Evolutionary conservation across 495 filamentous ascomycete species (phyloP).

Genomic region (Penicillium subrubescens): DNA sequence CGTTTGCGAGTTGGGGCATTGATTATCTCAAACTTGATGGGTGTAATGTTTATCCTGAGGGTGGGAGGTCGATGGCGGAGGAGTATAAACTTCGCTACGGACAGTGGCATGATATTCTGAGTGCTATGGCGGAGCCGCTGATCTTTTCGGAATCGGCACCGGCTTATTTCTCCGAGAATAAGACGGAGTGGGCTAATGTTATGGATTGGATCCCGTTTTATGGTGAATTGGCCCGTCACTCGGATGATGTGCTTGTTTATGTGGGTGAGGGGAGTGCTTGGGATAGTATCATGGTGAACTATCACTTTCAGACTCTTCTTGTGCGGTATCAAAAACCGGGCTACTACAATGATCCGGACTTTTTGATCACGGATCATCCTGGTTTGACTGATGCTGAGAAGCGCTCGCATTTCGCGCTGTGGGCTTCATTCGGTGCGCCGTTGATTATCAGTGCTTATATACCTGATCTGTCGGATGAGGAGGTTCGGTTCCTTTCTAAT

Average conservation of each 20-base stretch:
- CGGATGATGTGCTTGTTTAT: conserved; percentile 45
- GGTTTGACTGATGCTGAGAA: conserved; percentile 40
- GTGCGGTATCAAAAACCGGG: conserved; percentile 45
- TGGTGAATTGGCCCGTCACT: conserved; percentile 46
- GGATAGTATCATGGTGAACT: conserved; percentile 48
- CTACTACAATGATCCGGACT: conserved; percentile 49
- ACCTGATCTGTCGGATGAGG: conserved; percentile 34
- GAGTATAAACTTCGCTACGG: conserved; percentile 38
- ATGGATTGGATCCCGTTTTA: conserved; percentile 43
- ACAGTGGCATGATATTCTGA: conserved; percentile 38
- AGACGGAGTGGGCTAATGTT: conserved; percentile 41
- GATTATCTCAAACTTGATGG: conserved; percentile 48
- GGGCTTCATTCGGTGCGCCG: conserved; percentile 42
- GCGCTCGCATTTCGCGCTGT: conserved; percentile 44
- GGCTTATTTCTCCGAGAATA: conserved; percentile 41
- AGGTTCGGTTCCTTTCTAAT: conserved; percentile 37
- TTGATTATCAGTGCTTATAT: conserved; percentile 47
- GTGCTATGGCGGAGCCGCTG: conserved; percentile 34
- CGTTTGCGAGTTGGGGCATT: conserved; percentile 44
- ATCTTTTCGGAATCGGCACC: conserved; percentile 48
- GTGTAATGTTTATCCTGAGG: conserved; percentile 37
- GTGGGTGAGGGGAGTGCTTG: conserved; percentile 34
- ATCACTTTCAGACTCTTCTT: conserved; percentile 37
- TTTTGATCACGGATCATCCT: conserved; percentile 44
- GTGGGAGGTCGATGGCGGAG: conserved; percentile 24